Base-by-base conservation (phyloP, 768 basidiomycete genomes). In the Xerocomus spinulosus region DNA sequence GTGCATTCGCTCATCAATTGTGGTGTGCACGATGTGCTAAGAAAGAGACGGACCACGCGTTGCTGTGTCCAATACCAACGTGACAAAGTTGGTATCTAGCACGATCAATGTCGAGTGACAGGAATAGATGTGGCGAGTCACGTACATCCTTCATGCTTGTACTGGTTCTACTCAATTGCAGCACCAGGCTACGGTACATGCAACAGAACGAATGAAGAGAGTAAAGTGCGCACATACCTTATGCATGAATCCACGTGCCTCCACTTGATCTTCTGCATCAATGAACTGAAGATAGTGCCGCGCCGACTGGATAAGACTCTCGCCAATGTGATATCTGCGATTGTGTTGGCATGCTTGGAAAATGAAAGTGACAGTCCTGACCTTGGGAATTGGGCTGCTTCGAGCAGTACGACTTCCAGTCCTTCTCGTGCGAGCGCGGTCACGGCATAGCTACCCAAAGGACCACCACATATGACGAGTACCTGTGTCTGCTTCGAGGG, bases 391-490 rank as follows among this genome's bases (percentile, higher is more conserved):
- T 75, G 70, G 18, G 71, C 69, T 14, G 75, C 70, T 57, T 84
- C 82, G 18, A 83, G 61, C 42, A 82, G 51, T 14, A 77, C 73
- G 21, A 84, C 83, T 34, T 79, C 71, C 38, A 79, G 56, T 4
- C 80, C 80, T 57, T 83, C 82, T n/a, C 74, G 65, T 9, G 77
- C 77, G 5, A 83, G 71, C 24, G 70, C 73, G 5, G 78, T 62
- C 2, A 81, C 79, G n/a, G 78, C 66, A 50, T 76, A 82, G 51
- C 72, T 73, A 21, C 82, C 82, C 7, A 71, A 76, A 1, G 82
- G 82, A 14, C 81, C 82, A 41, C 82, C 81, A 9, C 81, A 82
- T 9, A 83, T 63, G 26, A 83, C 74, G 33, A 78, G 73, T 9
- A 66, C 57, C 25, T 66, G 61, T 0, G 57, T 29, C 13, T 55